These are phyloP conservation scores for Xylaria sp. DNA, from an alignment of 2,329 filamentous ascomycete species.

Conservation along the genomic window DNA sequence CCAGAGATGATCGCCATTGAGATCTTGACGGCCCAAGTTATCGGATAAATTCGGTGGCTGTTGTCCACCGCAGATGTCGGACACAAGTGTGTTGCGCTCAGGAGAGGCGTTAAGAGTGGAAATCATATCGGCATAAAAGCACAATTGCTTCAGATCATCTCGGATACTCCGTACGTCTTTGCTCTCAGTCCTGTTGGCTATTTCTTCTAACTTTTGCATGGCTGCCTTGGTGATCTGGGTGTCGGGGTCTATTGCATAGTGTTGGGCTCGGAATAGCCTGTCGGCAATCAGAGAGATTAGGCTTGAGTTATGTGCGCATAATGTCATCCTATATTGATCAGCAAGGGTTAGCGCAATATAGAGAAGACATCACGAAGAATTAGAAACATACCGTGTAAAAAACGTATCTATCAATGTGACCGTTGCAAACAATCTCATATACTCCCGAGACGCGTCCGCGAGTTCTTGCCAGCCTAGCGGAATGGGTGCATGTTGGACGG, in stretches of 20 bases:
- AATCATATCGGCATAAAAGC: not conserved
- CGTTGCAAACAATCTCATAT: not conserved
- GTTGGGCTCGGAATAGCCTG: not conserved
- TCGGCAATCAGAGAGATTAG: not conserved
- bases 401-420: constrained; percentile 3
- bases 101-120: not conserved
- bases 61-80: too few species aligned
- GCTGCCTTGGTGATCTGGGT: constrained; percentile 1
- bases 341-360: not conserved
- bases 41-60: too few species aligned
- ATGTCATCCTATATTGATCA: not conserved
- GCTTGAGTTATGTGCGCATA: constrained; percentile 7
- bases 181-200: not conserved
- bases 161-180: not conserved
- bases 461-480: not conserved
- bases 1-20: too few species aligned
- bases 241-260: not conserved
- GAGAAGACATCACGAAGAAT: not conserved
- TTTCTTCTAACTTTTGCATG: not conserved
- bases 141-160: not conserved
- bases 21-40: too few species aligned
- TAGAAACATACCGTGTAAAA: not conserved
- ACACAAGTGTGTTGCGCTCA: not conserved
- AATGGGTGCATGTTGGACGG: not conserved
- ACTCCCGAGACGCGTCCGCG: constrained; percentile 2